Conservation (phyloP, 2,329 filamentous ascomycete species). For the Penicillium sp. region DNA sequence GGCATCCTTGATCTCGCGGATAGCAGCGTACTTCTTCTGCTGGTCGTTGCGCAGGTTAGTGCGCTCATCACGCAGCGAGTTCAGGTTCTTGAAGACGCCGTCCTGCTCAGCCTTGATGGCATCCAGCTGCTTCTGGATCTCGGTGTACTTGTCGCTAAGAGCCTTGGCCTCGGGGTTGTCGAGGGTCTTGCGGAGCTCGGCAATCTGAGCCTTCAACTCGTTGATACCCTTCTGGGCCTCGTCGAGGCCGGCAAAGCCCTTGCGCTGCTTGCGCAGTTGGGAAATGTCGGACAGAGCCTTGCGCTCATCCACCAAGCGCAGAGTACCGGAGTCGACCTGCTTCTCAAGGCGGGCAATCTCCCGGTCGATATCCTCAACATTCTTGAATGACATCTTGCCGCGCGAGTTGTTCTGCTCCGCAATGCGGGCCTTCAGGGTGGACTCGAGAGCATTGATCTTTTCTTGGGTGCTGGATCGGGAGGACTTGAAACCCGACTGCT, state of each 20-base stretch:
- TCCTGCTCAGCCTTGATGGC: conserved; percentile 89
- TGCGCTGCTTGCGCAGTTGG: conserved; percentile 80
- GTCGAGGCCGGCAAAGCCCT: conserved; percentile 84
- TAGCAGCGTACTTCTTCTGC: conserved; percentile 76
- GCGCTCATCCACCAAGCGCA: conserved; percentile 97
- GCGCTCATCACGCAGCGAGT: conserved; percentile 78
- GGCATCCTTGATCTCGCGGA: conserved; percentile 85
- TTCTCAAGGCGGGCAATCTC: conserved; percentile 78
- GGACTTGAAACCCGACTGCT: conserved; percentile 85
- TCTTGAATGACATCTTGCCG: conserved; percentile 80
- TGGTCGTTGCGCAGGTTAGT: conserved; percentile 80
- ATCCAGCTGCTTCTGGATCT: conserved; percentile 84
- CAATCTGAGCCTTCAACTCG: conserved; percentile 80
- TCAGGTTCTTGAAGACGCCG: conserved; percentile 83
- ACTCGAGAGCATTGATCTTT: conserved; percentile 88
- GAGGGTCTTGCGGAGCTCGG: conserved; percentile 81
- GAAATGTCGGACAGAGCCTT: conserved; percentile 84
- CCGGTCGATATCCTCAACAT: conserved; percentile 78
- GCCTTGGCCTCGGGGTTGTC: conserved; percentile 91
- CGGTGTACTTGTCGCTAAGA: conserved; percentile 79
- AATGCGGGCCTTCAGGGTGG: conserved; percentile 80
- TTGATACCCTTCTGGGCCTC: conserved; percentile 85
- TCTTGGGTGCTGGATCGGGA: conserved; percentile 75
- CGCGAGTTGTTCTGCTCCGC: conserved; percentile 83
- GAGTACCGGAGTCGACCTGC: conserved; percentile 81